phyloP scores from a whole-genome alignment of 768 basidiomycete genomes.

The Amanita subjunquillea region DNA sequence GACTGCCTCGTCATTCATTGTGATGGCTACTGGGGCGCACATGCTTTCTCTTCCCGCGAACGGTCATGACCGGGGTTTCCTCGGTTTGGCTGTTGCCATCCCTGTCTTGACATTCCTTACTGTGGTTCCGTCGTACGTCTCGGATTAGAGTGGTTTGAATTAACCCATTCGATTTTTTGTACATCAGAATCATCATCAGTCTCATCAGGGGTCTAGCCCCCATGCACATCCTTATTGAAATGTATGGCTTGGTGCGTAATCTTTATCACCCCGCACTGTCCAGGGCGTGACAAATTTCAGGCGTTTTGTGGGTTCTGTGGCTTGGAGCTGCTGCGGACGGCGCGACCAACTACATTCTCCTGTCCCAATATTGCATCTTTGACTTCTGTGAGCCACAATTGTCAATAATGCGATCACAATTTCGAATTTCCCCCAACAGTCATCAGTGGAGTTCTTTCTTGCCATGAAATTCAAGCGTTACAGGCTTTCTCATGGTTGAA shows the following conservation, averaged over 20 bases:
- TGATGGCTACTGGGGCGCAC: constrained; percentile 15
- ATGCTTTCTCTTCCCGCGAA: constrained; percentile 11
- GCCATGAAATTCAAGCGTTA: constrained; percentile 26
- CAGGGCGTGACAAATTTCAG: constrained; percentile 11
- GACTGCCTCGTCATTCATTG: constrained; percentile 13
- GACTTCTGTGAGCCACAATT: constrained; percentile 5
- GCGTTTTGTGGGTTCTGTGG: constrained; percentile 36
- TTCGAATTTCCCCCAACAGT: neutral
- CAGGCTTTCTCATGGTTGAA: constrained; percentile 35
- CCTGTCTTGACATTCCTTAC: constrained; percentile 27
- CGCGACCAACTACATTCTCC: constrained; percentile 14
- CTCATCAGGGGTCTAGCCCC: constrained; percentile 23
- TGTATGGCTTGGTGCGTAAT: constrained; percentile 24
- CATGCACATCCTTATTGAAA: constrained; percentile 29
- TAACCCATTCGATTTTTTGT: neutral
- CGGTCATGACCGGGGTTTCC: constrained; percentile 10
- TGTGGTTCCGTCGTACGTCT: constrained; percentile 27
- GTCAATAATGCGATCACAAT: neutral
- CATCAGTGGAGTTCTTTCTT: constrained; percentile 11
- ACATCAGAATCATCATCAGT: constrained; percentile 23
- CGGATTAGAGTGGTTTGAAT: neutral
- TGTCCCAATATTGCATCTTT: too few relatives aligned
- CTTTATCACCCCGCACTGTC: neutral
- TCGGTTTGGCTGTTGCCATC: constrained; percentile 25
- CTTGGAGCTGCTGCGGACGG: constrained; percentile 24